Base-by-base conservation (phyloP, 345 rosid species). In the Melaleuca alternifolia region DNA sequence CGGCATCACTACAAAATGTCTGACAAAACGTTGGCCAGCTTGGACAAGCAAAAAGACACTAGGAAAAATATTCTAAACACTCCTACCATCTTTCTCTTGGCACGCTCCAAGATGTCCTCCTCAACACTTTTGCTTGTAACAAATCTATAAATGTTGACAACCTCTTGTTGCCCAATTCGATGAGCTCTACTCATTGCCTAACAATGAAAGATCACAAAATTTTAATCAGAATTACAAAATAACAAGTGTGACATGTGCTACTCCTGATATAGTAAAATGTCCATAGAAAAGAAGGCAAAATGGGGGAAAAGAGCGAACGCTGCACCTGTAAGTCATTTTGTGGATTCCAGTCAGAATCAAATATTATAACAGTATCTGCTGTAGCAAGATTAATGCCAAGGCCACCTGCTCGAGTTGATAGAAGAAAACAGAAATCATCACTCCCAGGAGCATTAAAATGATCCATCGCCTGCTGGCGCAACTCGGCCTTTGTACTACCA, bases 131-230 rank as follows among this genome's bases (percentile, higher is more conserved):
- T 98, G 95, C 98, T 96, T 44, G 98, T 98, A 88, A 96, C 99
- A 94, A 98, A 98, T 91, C 99, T 94, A 91, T 98, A 98, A 83
- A 98, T 96, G 90, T 98, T 98, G 56, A 98, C 99, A 65, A 98
- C 99, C 52, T 96, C 99, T 91, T 94, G 99, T 88, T 98, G 99
- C 88, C 99, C 99, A 90, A 98, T 98, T 92, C 99, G 94, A 89
- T 98, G 99, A 88, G 99, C 99, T 94, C 99, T 96, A 87, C 99
- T 98, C 99, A 98, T 96, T 84, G 99, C 99, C 99, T 98, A 91
- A 88, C 83, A 76, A 89, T 77, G 92, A 85, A 61, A 44, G 50
- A 88, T 61, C 52, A 87, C 37, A 37, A 44, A 14, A 59, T 16
- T 50, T 51, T 57, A 53, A 54, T 87, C 71, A 87, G 51, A 33